Base-by-base conservation (phyloP, 163 green algal genomes). In the Chloromonas sp. region DNA sequence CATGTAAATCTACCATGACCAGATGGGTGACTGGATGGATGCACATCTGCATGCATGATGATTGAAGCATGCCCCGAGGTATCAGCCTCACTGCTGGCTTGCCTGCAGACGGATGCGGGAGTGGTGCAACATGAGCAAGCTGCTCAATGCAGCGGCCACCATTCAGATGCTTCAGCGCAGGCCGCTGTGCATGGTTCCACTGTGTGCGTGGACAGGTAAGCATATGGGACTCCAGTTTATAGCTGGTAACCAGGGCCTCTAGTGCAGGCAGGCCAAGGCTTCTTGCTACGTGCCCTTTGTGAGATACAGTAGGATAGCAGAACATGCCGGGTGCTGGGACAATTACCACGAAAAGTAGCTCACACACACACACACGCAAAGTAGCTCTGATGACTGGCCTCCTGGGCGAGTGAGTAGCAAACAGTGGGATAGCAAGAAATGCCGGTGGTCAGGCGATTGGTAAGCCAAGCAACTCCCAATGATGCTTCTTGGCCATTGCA, bases 131-230 rank as follows among this genome's bases (percentile, higher is more conserved):
- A 85, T 84, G 79, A 89, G 82, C 57, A n/a, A 61, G 61, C 70
- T 93, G 87, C 82, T 93, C 57, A 80, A 14, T 8, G 82, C 84
- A 3, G 85, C 87, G 1, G 87, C 2, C 60, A 76, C 36, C 58
- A 81, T 92, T 2, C 88, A 87, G 78, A 86, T 91, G 57, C 87
- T 85, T 89, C 79, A 89, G 59, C 60, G 84, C 1, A 81, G 89
- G 3, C 60, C 89, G 1, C 76, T 91, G 62, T 84, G 81, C 80
- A 61, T 85, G 58, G 60, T 85, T 57, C 60, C 74, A 14, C 60
- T 85, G 71, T 82, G 78, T 76, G 74, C 74, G 1, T 78, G 60
- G 60, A 85, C 82, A 13, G 66, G 58, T 70, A 15, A 11, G n/a
- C n/a, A 11, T 14, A 81, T 81, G n/a, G 3, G 3, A 58, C 13